Evolutionary conservation across 371 early-diverging fungal genomes (phyloP).

Genomic region (Nematocida minor): DNA sequence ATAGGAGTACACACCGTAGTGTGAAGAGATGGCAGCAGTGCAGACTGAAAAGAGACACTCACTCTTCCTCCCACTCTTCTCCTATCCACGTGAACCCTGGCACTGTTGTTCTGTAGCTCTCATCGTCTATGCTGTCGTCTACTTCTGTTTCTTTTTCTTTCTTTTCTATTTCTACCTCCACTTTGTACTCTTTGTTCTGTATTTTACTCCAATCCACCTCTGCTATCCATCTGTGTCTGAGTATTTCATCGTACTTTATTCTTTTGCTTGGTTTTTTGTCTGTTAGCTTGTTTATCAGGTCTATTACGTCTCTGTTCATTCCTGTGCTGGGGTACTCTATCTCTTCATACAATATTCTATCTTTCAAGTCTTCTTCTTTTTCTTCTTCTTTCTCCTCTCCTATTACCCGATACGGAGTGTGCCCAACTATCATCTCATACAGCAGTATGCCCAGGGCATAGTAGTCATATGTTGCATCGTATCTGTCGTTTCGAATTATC

Average conservation of each 20-base stretch:
- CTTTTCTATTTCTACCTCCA: constrained; percentile 69
- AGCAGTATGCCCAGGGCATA: constrained; percentile 87
- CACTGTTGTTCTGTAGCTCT: neutral
- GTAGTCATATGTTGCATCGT: constrained; percentile 87
- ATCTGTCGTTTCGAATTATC: constrained; percentile 84
- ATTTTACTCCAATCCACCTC: constrained; percentile 79
- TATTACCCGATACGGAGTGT: constrained; percentile 71
- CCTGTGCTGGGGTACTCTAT: constrained; percentile 69
- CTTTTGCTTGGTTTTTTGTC: constrained; percentile 70
- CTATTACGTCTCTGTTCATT: constrained; percentile 71
- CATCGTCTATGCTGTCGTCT: neutral
- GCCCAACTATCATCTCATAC: constrained; percentile 86
- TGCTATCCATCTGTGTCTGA: constrained; percentile 73
- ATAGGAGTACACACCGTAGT: too few species aligned
- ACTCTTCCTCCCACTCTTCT: constrained; percentile 43
- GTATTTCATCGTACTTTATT: constrained; percentile 71
- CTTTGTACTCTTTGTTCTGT: constrained; percentile 68
- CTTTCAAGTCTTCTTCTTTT: constrained; percentile 47
- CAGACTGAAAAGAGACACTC: too few species aligned
- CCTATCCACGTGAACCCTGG: constrained; percentile 37
- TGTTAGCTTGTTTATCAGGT: constrained; percentile 66
- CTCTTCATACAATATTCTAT: constrained; percentile 54
- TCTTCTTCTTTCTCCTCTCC: constrained; percentile 34
- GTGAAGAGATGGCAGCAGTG: too few species aligned
- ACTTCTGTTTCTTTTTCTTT: neutral